Evolutionary conservation across 2,329 filamentous ascomycete genomes (phyloP).

Genomic region (Fusarium gaditjirri): DNA sequence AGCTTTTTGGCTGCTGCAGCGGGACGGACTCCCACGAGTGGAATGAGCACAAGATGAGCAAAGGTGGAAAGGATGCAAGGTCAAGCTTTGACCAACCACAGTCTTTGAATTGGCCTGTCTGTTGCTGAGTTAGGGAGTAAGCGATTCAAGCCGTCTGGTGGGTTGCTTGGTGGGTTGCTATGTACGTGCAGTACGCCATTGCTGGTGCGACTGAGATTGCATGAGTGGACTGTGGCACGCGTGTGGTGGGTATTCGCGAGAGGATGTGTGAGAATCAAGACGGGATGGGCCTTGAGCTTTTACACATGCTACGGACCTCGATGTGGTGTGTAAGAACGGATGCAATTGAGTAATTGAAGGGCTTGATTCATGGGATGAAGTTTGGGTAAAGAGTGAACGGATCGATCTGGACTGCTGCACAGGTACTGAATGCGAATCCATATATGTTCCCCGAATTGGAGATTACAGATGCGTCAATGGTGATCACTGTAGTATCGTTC

Average conservation of each 20-base stretch:
- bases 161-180: no score
- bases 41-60: slow-evolving; percentile 39
- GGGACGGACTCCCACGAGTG: slow-evolving; percentile 32
- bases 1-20: slow-evolving; percentile 30
- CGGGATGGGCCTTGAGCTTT: slow-evolving; percentile 1
- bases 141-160: slow-evolving; percentile 39
- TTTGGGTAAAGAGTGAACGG: neutral
- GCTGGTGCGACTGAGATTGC: slow-evolving; percentile 40
- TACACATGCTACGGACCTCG: slow-evolving; percentile 8
- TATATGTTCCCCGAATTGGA: neutral
- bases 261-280: slow-evolving; percentile 29
- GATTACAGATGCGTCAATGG: neutral
- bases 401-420: neutral
- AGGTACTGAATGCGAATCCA: neutral
- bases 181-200: slow-evolving; percentile 39
- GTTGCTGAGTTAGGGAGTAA: slow-evolving; percentile 46
- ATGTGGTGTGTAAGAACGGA: slow-evolving; percentile 19
- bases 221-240: slow-evolving; percentile 36
- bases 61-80: slow-evolving; percentile 37
- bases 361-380: slow-evolving; percentile 8
- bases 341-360: slow-evolving; percentile 5
- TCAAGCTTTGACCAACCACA: slow-evolving; percentile 38
- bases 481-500: neutral
- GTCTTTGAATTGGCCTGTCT: slow-evolving; percentile 34
- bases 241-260: slow-evolving; percentile 30